Conservation (phyloP, 164 flowering plant genomes). For the Euptelea pleiosperma region DNA sequence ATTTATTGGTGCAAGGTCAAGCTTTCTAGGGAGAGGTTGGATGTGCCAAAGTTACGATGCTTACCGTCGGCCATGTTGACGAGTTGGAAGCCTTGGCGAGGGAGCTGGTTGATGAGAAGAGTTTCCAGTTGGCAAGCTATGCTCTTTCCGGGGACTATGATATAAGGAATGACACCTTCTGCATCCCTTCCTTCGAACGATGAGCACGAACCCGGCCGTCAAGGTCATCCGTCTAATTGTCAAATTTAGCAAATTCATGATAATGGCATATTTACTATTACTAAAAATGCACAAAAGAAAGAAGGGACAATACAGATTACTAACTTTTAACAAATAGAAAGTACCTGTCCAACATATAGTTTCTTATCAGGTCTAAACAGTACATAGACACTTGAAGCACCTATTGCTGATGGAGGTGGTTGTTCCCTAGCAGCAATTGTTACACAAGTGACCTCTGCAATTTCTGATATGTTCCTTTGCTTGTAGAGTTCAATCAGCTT, state of each 20-base stretch:
- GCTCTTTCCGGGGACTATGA: slow-evolving; percentile 84
- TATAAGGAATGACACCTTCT: slow-evolving; percentile 59
- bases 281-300: neutral
- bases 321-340: neutral
- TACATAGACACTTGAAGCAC: slow-evolving; percentile 84
- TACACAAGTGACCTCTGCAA: slow-evolving; percentile 47
- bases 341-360: slow-evolving; percentile 88
- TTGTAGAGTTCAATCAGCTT: slow-evolving; percentile 49
- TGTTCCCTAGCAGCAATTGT: slow-evolving; percentile 57
- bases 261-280: neutral
- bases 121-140: slow-evolving; percentile 88
- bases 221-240: slow-evolving; percentile 78
- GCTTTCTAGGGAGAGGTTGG: slow-evolving; percentile 31
- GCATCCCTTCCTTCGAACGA: slow-evolving; percentile 74
- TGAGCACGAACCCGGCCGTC: slow-evolving; percentile 76
- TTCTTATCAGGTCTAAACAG: slow-evolving; percentile 70
- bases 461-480: slow-evolving; percentile 30
- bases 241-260: neutral
- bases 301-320: neutral
- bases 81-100: slow-evolving; percentile 60
- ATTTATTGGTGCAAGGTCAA: slow-evolving; percentile 28
- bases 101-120: slow-evolving; percentile 84
- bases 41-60: slow-evolving; percentile 85
- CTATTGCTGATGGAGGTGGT: slow-evolving; percentile 90
- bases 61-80: slow-evolving; percentile 85